Conservation (phyloP, 768 basidiomycete genomes). For the Hericium rajendrae region DNA sequence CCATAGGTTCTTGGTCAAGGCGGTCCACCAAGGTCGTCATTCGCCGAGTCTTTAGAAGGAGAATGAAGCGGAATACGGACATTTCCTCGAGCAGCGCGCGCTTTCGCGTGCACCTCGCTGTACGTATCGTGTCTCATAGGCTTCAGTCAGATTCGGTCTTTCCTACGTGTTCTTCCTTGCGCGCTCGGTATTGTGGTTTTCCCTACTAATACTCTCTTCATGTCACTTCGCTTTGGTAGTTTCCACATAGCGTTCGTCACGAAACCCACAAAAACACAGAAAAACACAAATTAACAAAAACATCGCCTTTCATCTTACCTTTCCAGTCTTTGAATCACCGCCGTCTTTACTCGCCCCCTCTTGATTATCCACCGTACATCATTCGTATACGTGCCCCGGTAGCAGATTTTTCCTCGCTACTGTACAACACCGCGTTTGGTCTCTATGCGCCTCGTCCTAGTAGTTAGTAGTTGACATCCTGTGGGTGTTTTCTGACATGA, state of each 20-base stretch:
- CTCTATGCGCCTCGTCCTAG: too few species aligned
- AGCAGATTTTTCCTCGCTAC: not conserved
- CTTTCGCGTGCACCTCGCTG: not conserved
- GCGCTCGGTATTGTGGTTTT: not conserved
- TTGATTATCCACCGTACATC: slow-evolving; percentile 3
- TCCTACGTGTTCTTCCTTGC: not conserved
- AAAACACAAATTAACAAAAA: slow-evolving; percentile 1
- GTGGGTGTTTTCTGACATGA: too few species aligned
- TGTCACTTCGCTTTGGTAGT: slow-evolving; percentile 2
- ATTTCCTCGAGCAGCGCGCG: not conserved
- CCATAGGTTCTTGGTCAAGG: not conserved
- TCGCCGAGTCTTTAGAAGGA: not conserved
- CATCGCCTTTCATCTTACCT: slow-evolving; percentile 6
- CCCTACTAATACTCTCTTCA: slow-evolving; percentile 2
- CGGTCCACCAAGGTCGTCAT: too few species aligned
- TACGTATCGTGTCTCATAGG: not conserved
- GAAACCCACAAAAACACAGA: slow-evolving; percentile 5
- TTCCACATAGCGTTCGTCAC: not conserved
- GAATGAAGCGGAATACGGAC: not conserved
- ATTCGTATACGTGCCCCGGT: not conserved
- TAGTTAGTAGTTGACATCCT: too few species aligned
- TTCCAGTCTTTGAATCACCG: slow-evolving; percentile 7
- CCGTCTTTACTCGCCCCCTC: slow-evolving; percentile 13
- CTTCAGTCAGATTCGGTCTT: not conserved
- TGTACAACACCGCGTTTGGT: too few species aligned